A percentile compares a stretch with the other conserved stretches of the same genome.
phyloP scores from a whole-genome alignment of 2,329 filamentous ascomycete species.

The Pseudocercospora ulei region DNA sequence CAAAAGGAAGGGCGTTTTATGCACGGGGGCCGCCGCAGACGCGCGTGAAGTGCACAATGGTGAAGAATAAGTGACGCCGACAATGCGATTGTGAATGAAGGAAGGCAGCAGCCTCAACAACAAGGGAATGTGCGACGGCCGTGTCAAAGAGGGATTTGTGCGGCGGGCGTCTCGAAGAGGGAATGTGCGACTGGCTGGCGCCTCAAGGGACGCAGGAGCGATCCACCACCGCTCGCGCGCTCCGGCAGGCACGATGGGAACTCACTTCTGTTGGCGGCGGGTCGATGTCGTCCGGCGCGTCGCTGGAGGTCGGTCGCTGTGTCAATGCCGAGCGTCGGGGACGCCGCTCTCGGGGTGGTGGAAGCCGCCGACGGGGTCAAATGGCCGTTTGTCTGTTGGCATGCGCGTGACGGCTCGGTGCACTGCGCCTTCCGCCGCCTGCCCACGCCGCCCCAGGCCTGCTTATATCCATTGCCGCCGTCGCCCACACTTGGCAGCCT shows the following conservation, averaged over 20 bases:
- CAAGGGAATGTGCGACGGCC: constrained; percentile 7
- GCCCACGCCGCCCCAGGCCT: constrained; percentile 6
- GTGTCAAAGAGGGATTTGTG: too few relatives aligned
- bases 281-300: constrained; percentile 15
- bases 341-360: too few relatives aligned
- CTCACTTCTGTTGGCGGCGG: constrained; percentile 1
- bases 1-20: not conserved
- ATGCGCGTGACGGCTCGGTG: constrained; percentile 12
- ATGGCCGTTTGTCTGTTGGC: constrained; percentile 11
- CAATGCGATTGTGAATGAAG: constrained; percentile 18
- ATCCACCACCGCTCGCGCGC: too few relatives aligned
- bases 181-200: constrained; percentile 5
- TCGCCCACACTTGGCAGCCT: constrained; percentile 1
- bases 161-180: constrained; percentile 6
- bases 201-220: too few relatives aligned
- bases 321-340: too few relatives aligned
- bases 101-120: constrained; percentile 5
- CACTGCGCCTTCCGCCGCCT: not conserved
- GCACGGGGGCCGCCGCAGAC: constrained; percentile 7
- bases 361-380: constrained; percentile 16
- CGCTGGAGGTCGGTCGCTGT: too few relatives aligned
- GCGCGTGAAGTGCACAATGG: constrained; percentile 11
- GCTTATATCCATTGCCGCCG: constrained; percentile 10
- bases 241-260: too few relatives aligned
- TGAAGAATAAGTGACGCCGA: constrained; percentile 13